These are phyloP conservation scores for Sphagnum magellanicum DNA, from an alignment of 228 moss, liverwort and hornwort genomes.

Conservation along the genomic window DNA sequence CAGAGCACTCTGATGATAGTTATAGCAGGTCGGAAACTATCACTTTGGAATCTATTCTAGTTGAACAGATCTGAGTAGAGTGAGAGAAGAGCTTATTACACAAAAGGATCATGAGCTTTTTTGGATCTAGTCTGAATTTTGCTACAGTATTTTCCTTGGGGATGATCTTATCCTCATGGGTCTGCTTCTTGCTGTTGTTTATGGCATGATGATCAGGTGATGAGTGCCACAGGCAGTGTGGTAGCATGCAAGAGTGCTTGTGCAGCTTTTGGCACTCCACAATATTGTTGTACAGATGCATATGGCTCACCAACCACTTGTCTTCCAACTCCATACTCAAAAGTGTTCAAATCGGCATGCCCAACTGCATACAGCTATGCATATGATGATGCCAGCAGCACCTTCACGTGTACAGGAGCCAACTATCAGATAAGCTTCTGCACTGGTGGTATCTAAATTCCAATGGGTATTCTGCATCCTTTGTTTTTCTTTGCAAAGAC, in stretches of 20 bases:
- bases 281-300: conserved; percentile 71
- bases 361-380: conserved; percentile 64
- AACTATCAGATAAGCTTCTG: conserved; percentile 38
- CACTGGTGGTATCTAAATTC: not conserved
- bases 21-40: too few species aligned
- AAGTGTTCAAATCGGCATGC: conserved; percentile 65
- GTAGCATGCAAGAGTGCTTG: conserved; percentile 83
- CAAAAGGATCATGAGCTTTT: too few species aligned
- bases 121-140: too few species aligned
- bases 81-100: too few species aligned
- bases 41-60: too few species aligned
- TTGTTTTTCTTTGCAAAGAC: too few species aligned
- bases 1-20: too few species aligned
- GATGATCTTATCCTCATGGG: too few species aligned
- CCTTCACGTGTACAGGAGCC: conserved; percentile 38
- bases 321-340: conserved; percentile 48
- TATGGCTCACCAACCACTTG: conserved; percentile 51
- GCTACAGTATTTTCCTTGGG: too few species aligned
- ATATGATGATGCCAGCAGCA: conserved; percentile 49
- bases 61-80: too few species aligned
- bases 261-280: conserved; percentile 32
- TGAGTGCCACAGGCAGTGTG: conserved; percentile 13
- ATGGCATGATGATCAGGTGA: not conserved
- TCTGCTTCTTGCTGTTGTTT: too few species aligned
- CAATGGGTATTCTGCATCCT: too few species aligned